Evolutionary conservation across 2,329 filamentous ascomycete genomes (phyloP), one percentile per base, ranked within the genome.

Genomic region (Trichoderma pleuroti): DNA sequence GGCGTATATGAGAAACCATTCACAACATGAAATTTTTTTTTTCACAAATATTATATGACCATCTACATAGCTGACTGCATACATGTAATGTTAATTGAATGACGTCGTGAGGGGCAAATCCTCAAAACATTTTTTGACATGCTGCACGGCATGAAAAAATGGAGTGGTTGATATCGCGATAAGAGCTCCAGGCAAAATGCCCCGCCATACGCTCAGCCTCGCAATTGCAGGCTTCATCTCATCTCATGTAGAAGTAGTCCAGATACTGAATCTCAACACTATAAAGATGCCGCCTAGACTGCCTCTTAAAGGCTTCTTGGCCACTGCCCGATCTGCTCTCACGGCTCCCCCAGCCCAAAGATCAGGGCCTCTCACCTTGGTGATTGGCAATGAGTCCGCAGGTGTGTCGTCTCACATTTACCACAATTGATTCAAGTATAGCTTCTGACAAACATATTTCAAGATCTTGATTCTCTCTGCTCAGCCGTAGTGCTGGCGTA

Each of bases 391-490:
- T 73, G 90, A 92, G 78, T 90, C 90, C 26, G 90, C 88, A 70
- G 89, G 89, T 88, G 77, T 42, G 39, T 42, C 54, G 52, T 10
- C n/a, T 59, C n/a, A 34, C 14, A 69, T 39, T 39, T 7, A 39
- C n/a, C 11, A 21, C 56, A 0, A n/a, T 34, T 10, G n/a, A 3
- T 34, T 10, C 28, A 36, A 5, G 6, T 34, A 18, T 11, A 52
- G 2, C 11, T 1, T 32, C 18, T 32, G 1, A n/a, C 60, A 62
- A 39, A 67, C 14, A 10, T 2, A 49, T n/a, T 2, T 14, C 8
- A 54, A 92, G 93, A 96, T 75, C 89, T 96, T 68, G 93, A 96
- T 81, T 94, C 92, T 2, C 86, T 96, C 74, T 92, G 91, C 79
- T 91, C 89, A 32, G 88, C 92, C 30, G 81, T 96, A 21, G 81